A percentile compares a stretch with the other conserved stretches of the same genome.
Conservation (phyloP, 495 filamentous ascomycete genomes). For the Penicillium longicatenatum region DNA sequence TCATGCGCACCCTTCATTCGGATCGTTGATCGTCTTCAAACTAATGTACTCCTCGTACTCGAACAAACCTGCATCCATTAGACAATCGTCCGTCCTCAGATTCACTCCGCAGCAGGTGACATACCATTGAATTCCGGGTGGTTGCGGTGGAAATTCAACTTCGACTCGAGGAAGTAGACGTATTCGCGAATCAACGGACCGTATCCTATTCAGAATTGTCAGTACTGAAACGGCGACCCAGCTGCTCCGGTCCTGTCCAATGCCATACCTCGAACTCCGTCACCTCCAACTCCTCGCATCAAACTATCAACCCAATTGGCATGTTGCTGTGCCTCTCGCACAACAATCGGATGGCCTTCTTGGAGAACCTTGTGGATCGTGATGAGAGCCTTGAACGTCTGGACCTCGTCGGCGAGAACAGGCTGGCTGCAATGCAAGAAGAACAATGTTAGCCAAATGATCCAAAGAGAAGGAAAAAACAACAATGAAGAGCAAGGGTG, state of each 20-base stretch:
- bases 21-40: slow-evolving; percentile 96
- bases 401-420: slow-evolving; percentile 91
- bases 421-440: slow-evolving; percentile 65
- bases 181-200: slow-evolving; percentile 92
- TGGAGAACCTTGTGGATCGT: slow-evolving; percentile 95
- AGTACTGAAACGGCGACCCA: neutral
- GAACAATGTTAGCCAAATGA: slow-evolving; percentile 1
- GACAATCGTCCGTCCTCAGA: slow-evolving; percentile 7
- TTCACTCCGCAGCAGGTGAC: slow-evolving; percentile 4
- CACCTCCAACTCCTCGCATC: slow-evolving; percentile 78
- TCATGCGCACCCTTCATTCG: slow-evolving; percentile 76
- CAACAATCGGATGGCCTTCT: slow-evolving; percentile 86
- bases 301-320: slow-evolving; percentile 91
- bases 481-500: neutral
- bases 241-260: neutral
- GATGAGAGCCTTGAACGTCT: slow-evolving; percentile 91
- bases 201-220: slow-evolving; percentile 62
- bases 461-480: no score
- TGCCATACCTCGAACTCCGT: slow-evolving; percentile 73
- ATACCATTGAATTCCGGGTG: slow-evolving; percentile 97
- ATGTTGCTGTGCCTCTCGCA: slow-evolving; percentile 88
- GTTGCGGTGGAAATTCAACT: slow-evolving; percentile 90
- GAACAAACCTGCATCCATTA: slow-evolving; percentile 63
- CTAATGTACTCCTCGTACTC: slow-evolving; percentile 99
- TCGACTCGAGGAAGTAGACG: slow-evolving; percentile 89